Conservation (phyloP, 1,284 basidiomycete genomes). For the Inonotus obliquus region DNA sequence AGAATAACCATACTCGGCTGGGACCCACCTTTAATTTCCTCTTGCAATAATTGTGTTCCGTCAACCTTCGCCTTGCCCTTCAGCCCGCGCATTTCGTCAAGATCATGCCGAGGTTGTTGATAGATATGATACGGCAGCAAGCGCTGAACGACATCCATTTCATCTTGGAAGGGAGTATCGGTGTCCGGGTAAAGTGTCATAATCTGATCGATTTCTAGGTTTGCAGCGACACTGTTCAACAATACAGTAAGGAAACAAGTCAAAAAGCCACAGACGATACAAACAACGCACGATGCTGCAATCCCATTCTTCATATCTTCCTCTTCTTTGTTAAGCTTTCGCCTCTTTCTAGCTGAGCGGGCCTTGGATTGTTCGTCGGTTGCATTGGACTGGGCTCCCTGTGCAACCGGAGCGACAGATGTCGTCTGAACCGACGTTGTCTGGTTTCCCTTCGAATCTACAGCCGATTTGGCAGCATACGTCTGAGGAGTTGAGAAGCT, state of each 20-base stretch:
- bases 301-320: slow-evolving; percentile 11
- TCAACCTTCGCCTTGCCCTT: slow-evolving; percentile 59
- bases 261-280: neutral
- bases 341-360: slow-evolving; percentile 4
- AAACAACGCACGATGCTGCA: slow-evolving; percentile 11
- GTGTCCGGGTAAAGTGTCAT: slow-evolving; percentile 56
- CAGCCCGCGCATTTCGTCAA: slow-evolving; percentile 31
- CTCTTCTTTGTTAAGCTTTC: slow-evolving; percentile 15
- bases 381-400: neutral
- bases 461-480: slow-evolving; percentile 12
- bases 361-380: neutral
- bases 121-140: slow-evolving; percentile 75
- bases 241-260: neutral
- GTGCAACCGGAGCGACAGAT: neutral
- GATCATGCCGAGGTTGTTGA: slow-evolving; percentile 63
- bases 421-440: neutral
- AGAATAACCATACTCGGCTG: slow-evolving; percentile 8
- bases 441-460: neutral
- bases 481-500: slow-evolving; percentile 16
- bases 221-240: slow-evolving; percentile 44
- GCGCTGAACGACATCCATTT: slow-evolving; percentile 55
- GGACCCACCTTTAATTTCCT: slow-evolving; percentile 54
- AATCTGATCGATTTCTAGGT: slow-evolving; percentile 57
- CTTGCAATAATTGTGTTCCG: slow-evolving; percentile 29
- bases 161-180: slow-evolving; percentile 60